A percentile compares a stretch with the other conserved stretches of the same genome.
Conservation (phyloP, 2,329 filamentous ascomycete species). For the Stachybotrys chlorohalonatus region DNA sequence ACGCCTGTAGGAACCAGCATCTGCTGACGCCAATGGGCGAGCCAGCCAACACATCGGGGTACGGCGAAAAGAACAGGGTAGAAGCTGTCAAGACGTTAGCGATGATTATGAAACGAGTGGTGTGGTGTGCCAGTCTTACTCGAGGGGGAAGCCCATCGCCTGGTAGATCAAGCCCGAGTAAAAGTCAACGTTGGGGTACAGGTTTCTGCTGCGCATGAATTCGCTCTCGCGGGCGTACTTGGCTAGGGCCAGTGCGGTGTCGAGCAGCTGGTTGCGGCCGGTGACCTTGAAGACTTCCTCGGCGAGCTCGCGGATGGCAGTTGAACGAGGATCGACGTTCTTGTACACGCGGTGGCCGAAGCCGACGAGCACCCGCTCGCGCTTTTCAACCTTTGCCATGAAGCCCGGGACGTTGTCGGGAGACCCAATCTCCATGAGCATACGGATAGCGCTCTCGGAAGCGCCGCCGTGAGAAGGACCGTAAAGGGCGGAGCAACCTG, state of each 20-base stretch:
- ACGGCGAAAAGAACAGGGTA: conserved; percentile 43
- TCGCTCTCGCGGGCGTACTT: conserved; percentile 35
- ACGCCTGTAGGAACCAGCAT: conserved; percentile 35
- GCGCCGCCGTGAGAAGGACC: conserved; percentile 52
- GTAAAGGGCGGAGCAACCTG: conserved; percentile 43
- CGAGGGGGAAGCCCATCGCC: conserved; percentile 42
- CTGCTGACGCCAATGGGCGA: conserved; percentile 43
- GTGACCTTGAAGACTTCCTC: conserved; percentile 41
- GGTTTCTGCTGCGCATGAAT: conserved; percentile 37
- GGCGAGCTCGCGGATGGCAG: conserved; percentile 37
- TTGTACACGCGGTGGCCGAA: conserved; percentile 48
- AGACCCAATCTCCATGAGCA: conserved; percentile 40
- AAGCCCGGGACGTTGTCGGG: conserved; percentile 40
- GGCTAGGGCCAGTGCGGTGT: conserved; percentile 36
- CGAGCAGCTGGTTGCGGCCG: conserved; percentile 40
- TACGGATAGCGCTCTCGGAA: conserved; percentile 46
- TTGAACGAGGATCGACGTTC: conserved; percentile 43
- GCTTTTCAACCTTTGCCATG: conserved; percentile 38
- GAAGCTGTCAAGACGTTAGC: conserved; percentile 18
- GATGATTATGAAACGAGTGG: not conserved
- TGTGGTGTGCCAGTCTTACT: conserved; percentile 14
- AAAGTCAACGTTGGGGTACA: conserved; percentile 44
- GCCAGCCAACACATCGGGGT: conserved; percentile 40
- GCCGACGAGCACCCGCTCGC: conserved; percentile 43
- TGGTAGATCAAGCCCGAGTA: conserved; percentile 44